Percentiles rank a stretch among this genome's conserved stretches.
Evolutionary conservation across 176 grass and related monocot genomes (phyloP).

Genomic region (Carex kokanica): DNA sequence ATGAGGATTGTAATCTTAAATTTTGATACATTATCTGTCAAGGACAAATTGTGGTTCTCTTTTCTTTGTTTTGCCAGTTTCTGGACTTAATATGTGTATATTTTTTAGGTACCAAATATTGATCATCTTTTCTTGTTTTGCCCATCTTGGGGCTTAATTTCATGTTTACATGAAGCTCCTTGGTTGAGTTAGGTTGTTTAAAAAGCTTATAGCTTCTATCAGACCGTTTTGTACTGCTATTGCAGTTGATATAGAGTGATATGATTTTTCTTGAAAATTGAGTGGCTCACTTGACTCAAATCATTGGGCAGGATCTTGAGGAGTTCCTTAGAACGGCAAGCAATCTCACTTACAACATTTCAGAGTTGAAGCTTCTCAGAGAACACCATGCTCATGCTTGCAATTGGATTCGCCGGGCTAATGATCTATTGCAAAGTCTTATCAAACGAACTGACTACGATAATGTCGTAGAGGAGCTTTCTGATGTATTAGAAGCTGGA

Average conservation of each 20-base stretch:
- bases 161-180: neutral
- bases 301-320: constrained; percentile 65
- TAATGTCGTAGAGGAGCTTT: constrained; percentile 59
- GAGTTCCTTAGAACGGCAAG: constrained; percentile 46
- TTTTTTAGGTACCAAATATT: neutral
- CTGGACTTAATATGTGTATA: neutral
- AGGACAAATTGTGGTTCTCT: neutral
- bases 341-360: constrained; percentile 60
- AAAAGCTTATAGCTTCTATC: neutral
- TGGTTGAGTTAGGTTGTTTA: neutral
- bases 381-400: constrained; percentile 47
- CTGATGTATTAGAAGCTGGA: constrained; percentile 50
- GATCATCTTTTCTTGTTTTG: constrained; percentile 4
- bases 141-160: neutral
- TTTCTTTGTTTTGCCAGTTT: constrained; percentile 2
- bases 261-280: neutral
- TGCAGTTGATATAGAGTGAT: neutral
- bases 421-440: constrained; percentile 44
- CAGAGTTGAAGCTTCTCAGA: constrained; percentile 65
- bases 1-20: neutral
- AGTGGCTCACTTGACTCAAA: neutral
- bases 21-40: constrained; percentile 20
- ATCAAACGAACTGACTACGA: constrained; percentile 46
- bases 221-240: neutral
- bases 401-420: constrained; percentile 56